phyloP scores from a whole-genome alignment of 78 protist genomes.

The Reticulomyxa filosa region DNA sequence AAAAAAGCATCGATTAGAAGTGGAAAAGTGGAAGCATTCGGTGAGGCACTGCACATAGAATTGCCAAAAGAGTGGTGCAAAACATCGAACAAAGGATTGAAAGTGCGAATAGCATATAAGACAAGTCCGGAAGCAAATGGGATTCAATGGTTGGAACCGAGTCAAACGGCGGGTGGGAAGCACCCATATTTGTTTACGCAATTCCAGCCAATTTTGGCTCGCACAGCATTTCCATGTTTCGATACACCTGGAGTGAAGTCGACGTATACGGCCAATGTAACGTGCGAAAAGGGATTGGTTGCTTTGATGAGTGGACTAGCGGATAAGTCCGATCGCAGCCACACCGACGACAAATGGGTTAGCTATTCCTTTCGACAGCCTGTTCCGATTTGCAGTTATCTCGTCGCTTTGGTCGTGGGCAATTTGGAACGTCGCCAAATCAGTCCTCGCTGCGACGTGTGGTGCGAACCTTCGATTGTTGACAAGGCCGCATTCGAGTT shows the following conservation, averaged over 20 bases:
- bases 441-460: slow-evolving; percentile 10
- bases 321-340: too few relatives aligned
- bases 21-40: too few relatives aligned
- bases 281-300: slow-evolving; percentile 4
- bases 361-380: not conserved
- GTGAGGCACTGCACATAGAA: too few relatives aligned
- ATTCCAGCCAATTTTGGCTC: slow-evolving; percentile 34
- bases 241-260: slow-evolving; percentile 14
- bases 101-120: not conserved
- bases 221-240: slow-evolving; percentile 25
- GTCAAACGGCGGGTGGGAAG: slow-evolving; percentile 19
- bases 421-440: not conserved
- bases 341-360: not conserved
- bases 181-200: slow-evolving; percentile 24
- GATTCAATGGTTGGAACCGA: slow-evolving; percentile 13
- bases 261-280: slow-evolving; percentile 1
- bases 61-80: too few relatives aligned
- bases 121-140: not conserved
- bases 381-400: slow-evolving; percentile 7
- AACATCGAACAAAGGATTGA: too few relatives aligned
- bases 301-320: slow-evolving; percentile 14
- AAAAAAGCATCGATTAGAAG: too few relatives aligned
- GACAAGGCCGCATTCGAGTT: slow-evolving; percentile 19
- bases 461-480: slow-evolving; percentile 1
- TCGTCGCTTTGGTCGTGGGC: slow-evolving; percentile 24